phyloP scores from a whole-genome alignment of 352 stramenopile species.

The Bremia lactucae region DNA sequence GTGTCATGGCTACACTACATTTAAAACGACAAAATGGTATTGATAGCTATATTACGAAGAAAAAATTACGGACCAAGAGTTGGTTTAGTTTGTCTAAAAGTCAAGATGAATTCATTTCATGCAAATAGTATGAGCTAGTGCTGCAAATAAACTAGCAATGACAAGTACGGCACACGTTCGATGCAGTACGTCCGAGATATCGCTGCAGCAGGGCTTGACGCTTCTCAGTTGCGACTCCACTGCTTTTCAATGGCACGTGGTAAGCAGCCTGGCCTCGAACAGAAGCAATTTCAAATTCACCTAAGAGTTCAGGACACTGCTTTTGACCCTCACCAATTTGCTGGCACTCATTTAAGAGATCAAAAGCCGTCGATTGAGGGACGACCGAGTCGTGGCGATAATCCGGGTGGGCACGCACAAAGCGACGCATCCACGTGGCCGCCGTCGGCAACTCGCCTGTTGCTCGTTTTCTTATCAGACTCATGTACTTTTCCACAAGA shows the following conservation, averaged over 20 bases:
- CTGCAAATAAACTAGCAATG: conserved; percentile 13
- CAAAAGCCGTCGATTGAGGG: conserved; percentile 78
- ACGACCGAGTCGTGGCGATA: conserved; percentile 93
- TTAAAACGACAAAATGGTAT: no score
- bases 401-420: conserved; percentile 89
- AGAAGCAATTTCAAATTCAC: conserved; percentile 88
- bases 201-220: conserved; percentile 54
- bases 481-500: conserved; percentile 65
- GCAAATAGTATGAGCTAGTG: no score
- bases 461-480: conserved; percentile 89
- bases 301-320: conserved; percentile 88
- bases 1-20: no score
- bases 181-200: conserved; percentile 23
- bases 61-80: no score
- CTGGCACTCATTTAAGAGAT: conserved; percentile 92
- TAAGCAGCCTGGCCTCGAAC: conserved; percentile 88
- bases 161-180: conserved; percentile 15
- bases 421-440: conserved; percentile 95
- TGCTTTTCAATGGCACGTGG: conserved; percentile 88
- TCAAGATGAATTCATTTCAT: neutral
- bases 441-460: conserved; percentile 93
- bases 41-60: no score
- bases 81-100: no score
- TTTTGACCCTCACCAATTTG: conserved; percentile 92
- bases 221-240: conserved; percentile 59